phyloP scores from a whole-genome alignment of 2,329 filamentous ascomycete species.

The Pyrenochaeta sp. region DNA sequence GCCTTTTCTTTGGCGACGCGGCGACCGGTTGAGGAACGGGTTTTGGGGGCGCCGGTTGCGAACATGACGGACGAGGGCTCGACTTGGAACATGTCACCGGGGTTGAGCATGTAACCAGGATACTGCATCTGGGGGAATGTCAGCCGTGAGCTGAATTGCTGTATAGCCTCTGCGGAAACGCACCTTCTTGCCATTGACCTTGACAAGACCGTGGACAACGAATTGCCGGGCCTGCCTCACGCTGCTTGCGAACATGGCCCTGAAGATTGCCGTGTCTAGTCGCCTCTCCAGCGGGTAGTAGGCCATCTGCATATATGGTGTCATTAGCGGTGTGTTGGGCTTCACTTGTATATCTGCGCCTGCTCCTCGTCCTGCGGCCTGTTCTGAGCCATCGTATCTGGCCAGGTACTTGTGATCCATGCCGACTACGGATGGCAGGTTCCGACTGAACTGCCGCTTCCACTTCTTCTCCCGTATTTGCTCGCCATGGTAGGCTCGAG shows the following conservation, averaged over 20 bases:
- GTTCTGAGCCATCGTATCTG: constrained; percentile 78
- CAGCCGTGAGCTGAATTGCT: too few species aligned
- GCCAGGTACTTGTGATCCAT: constrained; percentile 86
- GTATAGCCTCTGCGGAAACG: too few species aligned
- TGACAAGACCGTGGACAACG: constrained; percentile 89
- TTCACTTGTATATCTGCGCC: constrained; percentile 57
- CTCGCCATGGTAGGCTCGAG: constrained; percentile 92
- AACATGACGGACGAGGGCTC: constrained; percentile 86
- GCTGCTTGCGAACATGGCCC: constrained; percentile 92
- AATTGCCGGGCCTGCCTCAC: constrained; percentile 92
- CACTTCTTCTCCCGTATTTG: constrained; percentile 92
- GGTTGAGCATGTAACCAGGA: constrained; percentile 92
- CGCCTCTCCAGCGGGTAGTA: constrained; percentile 91
- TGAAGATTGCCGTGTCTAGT: constrained; percentile 92
- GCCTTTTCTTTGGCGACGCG: constrained; percentile 38
- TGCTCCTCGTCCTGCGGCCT: constrained; percentile 83
- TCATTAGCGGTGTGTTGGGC: constrained; percentile 55
- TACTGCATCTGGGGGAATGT: constrained; percentile 74
- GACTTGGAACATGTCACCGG: constrained; percentile 98
- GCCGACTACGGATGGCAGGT: constrained; percentile 80
- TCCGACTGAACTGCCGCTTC: constrained; percentile 88
- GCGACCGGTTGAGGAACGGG: constrained; percentile 37
- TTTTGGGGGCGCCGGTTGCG: constrained; percentile 80
- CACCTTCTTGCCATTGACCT: constrained; percentile 96
- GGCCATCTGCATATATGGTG: constrained; percentile 95